Evolutionary conservation across 2,329 filamentous ascomycete genomes (phyloP), one percentile per base, ranked within the genome.

Genomic region (Calonectria pauciramosa): DNA sequence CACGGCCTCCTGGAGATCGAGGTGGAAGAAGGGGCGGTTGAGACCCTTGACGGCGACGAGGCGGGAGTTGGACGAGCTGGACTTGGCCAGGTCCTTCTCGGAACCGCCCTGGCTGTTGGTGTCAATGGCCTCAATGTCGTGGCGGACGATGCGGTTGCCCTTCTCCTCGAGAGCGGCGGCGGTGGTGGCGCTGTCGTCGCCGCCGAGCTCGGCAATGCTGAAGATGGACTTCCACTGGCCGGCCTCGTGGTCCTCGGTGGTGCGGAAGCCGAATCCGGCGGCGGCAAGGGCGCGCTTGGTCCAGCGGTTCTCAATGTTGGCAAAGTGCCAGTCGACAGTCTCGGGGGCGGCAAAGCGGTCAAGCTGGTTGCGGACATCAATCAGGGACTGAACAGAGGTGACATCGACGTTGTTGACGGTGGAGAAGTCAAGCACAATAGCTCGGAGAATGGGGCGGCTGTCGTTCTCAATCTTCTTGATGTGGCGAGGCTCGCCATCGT

Each of bases 131-230:
- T 84, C 84, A 18, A 82, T 78, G 16, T 85, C 83, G 44, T 81
- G 74, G 20, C 78, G 73, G 20, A 77, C 4, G 13, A 73, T 28
- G 16, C 71, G 75, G 38, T 75, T 76, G 49, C 74, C 86, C 71
- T 90, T 87, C 79, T 96, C 94, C 0, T 94, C 94, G 3, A 88
- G 88, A 0, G 91, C 91, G 1, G 93, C 93, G 32, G 82, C 82
- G 16, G 78, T 78, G 11, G 83, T 80, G 0, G 94, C 94, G 23
- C 93, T 95, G 71, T 93, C 87, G 1, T 88, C 87, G 13, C 96
- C 94, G 73, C 95, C 92, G 67, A 98, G 92, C 82, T 98, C 95
- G 1, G 96, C 95, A 41, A 99, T 96, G 82, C 92, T 95, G 89
- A 98, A 99, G 79, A 99, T 96, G 28, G 95, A 94, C 85, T 95